phyloP scores from a whole-genome alignment of 176 grass and related monocot species.

The Pharus latifolius region DNA sequence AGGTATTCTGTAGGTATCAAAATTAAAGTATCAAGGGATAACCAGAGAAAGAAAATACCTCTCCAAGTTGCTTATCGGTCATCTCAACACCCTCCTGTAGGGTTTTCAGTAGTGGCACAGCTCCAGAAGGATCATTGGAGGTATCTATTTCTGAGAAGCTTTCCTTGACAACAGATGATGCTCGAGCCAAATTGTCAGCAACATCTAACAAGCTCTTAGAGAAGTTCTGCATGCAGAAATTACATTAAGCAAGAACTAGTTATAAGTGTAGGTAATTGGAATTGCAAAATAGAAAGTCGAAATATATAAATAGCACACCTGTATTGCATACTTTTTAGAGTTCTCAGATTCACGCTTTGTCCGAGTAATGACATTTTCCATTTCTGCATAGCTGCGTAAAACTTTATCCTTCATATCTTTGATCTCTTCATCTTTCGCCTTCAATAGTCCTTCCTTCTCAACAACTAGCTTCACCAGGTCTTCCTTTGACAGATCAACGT shows the following conservation, averaged over 20 bases:
- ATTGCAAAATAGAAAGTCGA: neutral
- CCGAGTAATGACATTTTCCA: constrained; percentile 56
- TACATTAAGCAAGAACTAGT: neutral
- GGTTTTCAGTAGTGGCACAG: constrained; percentile 51
- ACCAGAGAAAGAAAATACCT: constrained; percentile 24
- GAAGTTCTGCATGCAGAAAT: constrained; percentile 34
- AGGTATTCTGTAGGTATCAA: neutral
- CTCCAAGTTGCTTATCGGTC: constrained; percentile 71
- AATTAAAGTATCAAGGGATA: neutral
- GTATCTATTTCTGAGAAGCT: constrained; percentile 53
- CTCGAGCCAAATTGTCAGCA: constrained; percentile 55
- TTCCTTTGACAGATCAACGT: constrained; percentile 35
- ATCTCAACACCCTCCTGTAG: constrained; percentile 65
- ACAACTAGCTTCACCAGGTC: constrained; percentile 53
- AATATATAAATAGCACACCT: constrained; percentile 24
- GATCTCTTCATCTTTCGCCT: constrained; percentile 58
- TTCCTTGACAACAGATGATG: constrained; percentile 62
- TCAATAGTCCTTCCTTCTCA: constrained; percentile 68
- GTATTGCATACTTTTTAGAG: constrained; percentile 63
- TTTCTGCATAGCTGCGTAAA: constrained; percentile 64
- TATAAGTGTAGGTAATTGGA: neutral
- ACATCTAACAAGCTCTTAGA: constrained; percentile 66
- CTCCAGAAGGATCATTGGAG: constrained; percentile 57
- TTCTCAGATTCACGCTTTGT: constrained; percentile 70
- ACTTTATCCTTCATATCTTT: constrained; percentile 64